phyloP scores from a whole-genome alignment of 768 basidiomycete genomes.

The Termitomyces sp. region DNA sequence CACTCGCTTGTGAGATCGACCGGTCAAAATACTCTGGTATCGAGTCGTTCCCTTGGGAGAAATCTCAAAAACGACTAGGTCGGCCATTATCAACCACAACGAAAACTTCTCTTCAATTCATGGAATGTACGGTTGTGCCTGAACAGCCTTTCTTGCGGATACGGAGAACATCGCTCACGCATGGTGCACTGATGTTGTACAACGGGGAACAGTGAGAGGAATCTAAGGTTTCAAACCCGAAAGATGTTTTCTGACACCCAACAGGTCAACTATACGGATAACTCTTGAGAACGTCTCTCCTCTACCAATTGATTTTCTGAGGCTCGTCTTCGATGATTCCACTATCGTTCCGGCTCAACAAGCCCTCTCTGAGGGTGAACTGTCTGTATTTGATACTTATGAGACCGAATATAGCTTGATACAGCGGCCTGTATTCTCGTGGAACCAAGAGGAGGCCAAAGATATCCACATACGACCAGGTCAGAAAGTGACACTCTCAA shows the following conservation, averaged over 20 bases:
- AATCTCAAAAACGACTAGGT: conserved; percentile 36
- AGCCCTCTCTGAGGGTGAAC: conserved; percentile 72
- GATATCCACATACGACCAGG: conserved; percentile 65
- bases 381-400: conserved; percentile 83
- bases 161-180: conserved; percentile 83
- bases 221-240: background rate
- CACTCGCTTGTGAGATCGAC: conserved; percentile 59
- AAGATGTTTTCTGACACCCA: background rate
- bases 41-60: conserved; percentile 63
- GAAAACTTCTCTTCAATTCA: conserved; percentile 40
- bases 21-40: conserved; percentile 75
- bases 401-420: conserved; percentile 85
- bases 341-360: conserved; percentile 75
- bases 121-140: conserved; percentile 81
- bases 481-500: conserved; percentile 59
- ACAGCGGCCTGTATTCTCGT: conserved; percentile 76
- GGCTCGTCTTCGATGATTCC: conserved; percentile 87
- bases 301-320: conserved; percentile 80
- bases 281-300: conserved; percentile 88
- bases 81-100: conserved; percentile 16
- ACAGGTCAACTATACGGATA: conserved; percentile 78
- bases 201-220: conserved; percentile 81
- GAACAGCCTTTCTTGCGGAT: conserved; percentile 88
- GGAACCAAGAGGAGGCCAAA: conserved; percentile 52
- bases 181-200: conserved; percentile 93